Evolutionary conservation across 768 basidiomycete genomes (phyloP), one percentile per base, ranked within the genome.

Genomic region (Collybia sordida): DNA sequence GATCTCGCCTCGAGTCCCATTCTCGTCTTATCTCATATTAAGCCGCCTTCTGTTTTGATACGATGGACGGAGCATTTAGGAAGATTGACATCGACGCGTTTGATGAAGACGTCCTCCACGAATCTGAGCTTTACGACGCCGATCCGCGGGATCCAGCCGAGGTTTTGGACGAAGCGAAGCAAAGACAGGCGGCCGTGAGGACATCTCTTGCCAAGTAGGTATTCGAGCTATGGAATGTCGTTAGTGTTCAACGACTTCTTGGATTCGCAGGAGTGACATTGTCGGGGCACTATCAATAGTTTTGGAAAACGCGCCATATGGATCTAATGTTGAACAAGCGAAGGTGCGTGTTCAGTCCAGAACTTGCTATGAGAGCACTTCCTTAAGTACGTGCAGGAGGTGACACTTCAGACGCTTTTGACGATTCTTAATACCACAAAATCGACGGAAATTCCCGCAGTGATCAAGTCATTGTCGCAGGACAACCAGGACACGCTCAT

Each of bases 341-440:
- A 97, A 96, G 81, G 96, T 93, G 40, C 37, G 64, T 51, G n/a
- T 31, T 3, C 21, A 18, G 40, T 25, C 21, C 19, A 14, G 24
- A 35, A 12, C 37, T 24, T 47, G 6, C 51, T 22, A 22, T 34
- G 31, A 21, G 7, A 11, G 47, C 42, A 24, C 18, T 46, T 19
- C 27, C 36, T 49, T 57, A 39, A 36, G 17, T 27, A 42, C 39
- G 31, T 49, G 3, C 62, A 97, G 93, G 80, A 82, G 50, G 64
- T 93, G 25, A 90, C 88, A 1, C 81, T 95, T 22, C 83, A 87
- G 55, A 83, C 86, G 0, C 74, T 98, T 21, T 78, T 95, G 28
- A 85, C 90, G 0, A 91, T 98, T 55, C 81, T 98, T 54, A 98
- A 97, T 76, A 93, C 90, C 50, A 97, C 94, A 11, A 93, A 96